phyloP scores from a whole-genome alignment of 306 rosid species.

The Sechiopsis laciniata region DNA sequence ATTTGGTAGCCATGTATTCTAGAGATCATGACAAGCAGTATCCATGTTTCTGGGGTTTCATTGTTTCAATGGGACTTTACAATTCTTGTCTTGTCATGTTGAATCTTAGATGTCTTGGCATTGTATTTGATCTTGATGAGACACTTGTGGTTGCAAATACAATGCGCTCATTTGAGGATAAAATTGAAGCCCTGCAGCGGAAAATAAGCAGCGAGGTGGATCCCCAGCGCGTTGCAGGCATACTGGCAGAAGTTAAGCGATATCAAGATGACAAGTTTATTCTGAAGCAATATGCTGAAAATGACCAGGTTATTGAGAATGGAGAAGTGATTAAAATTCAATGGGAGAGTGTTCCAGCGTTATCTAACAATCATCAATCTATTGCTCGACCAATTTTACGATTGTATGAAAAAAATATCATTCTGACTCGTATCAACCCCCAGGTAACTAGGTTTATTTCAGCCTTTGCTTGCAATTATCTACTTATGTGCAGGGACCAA shows the following conservation, averaged over 20 bases:
- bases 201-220: constrained; percentile 74
- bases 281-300: constrained; percentile 88
- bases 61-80: constrained; percentile 65
- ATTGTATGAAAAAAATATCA: constrained; percentile 76
- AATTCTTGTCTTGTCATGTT: constrained; percentile 83
- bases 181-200: constrained; percentile 87
- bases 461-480: constrained; percentile 13
- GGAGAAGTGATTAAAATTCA: constrained; percentile 80
- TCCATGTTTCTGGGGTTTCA: constrained; percentile 93
- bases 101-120: constrained; percentile 95
- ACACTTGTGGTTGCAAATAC: constrained; percentile 96
- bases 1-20: constrained; percentile 88
- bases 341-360: constrained; percentile 75
- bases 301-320: constrained; percentile 82
- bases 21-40: constrained; percentile 47
- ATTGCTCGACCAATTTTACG: constrained; percentile 78
- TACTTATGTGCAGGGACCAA: neutral
- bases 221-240: constrained; percentile 70
- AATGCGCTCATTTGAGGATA: constrained; percentile 97
- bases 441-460: constrained; percentile 47
- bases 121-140: constrained; percentile 97
- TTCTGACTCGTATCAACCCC: constrained; percentile 92
- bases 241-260: constrained; percentile 82
- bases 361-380: constrained; percentile 71
- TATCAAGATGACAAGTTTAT: constrained; percentile 79